phyloP scores from a whole-genome alignment of 352 stramenopile genomes.

The Phytopythium vexans region DNA sequence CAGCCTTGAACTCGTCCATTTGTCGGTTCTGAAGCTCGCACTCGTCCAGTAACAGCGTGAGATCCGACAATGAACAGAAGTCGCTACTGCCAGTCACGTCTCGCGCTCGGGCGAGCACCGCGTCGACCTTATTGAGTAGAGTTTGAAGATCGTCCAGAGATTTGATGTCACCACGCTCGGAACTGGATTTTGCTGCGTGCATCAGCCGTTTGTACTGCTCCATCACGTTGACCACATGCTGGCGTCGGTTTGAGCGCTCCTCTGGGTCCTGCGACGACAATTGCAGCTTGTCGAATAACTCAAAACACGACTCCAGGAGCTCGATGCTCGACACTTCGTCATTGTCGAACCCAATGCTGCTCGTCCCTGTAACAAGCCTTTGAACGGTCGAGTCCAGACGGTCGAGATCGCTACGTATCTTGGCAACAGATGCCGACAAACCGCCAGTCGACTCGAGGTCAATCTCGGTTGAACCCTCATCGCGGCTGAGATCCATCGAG shows the following conservation, averaged over 20 bases:
- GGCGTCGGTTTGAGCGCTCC: conserved; percentile 4
- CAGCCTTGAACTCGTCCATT: conserved; percentile 4
- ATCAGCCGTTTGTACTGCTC: conserved; percentile 18
- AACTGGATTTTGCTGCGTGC: conserved; percentile 11
- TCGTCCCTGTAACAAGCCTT: background rate
- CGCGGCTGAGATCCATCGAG: background rate
- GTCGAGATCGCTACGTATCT: background rate
- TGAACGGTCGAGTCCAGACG: background rate
- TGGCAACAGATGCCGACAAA: background rate
- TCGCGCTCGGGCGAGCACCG: conserved; percentile 16
- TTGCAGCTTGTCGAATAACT: conserved; percentile 1
- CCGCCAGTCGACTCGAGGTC: too few species aligned
- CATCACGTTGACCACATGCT: conserved; percentile 13
- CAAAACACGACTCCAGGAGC: background rate
- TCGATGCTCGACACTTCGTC: too few species aligned
- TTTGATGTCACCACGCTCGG: conserved; percentile 14
- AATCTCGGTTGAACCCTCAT: background rate
- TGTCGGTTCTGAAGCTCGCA: conserved; percentile 14
- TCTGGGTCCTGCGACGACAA: background rate
- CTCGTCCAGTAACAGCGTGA: conserved; percentile 19
- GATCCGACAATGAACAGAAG: conserved; percentile 13
- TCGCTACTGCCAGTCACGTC: conserved; percentile 15
- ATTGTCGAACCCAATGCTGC: background rate
- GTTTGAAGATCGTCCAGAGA: conserved; percentile 14
- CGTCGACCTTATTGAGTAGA: conserved; percentile 12